phyloP scores from a whole-genome alignment of 1,284 basidiomycete species.

The Malassezia pachydermatis region DNA sequence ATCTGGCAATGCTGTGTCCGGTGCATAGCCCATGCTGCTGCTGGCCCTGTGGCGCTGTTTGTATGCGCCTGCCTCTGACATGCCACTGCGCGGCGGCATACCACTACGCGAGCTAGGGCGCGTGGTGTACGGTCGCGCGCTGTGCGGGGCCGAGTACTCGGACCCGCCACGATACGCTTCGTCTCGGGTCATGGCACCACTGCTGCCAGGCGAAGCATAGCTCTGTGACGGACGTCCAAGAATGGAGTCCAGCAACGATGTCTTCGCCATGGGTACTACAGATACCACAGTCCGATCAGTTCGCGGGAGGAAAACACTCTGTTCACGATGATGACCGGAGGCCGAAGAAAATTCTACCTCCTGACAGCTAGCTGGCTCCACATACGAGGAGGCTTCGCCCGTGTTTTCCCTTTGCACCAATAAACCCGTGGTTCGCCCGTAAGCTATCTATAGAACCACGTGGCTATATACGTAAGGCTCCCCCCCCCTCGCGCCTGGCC shows the following conservation, averaged over 20 bases:
- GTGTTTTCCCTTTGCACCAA: too few species aligned
- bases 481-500: too few species aligned
- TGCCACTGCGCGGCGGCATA: neutral
- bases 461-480: too few species aligned
- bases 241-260: conserved; percentile 40
- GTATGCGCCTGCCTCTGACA: too few species aligned
- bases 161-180: neutral
- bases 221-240: conserved; percentile 44
- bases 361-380: too few species aligned
- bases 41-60: neutral
- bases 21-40: neutral
- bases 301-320: too few species aligned
- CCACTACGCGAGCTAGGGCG: neutral
- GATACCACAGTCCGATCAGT: too few species aligned
- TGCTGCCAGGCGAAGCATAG: conserved; percentile 19
- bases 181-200: neutral
- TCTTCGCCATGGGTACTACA: conserved; percentile 40
- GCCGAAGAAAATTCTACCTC: too few species aligned
- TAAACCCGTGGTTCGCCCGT: too few species aligned
- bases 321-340: too few species aligned
- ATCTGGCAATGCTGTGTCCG: neutral
- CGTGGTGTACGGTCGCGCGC: neutral
- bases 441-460: too few species aligned
- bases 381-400: too few species aligned
- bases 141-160: neutral